phyloP scores from a whole-genome alignment of 345 rosid species.

The Moricandia arvensis region DNA sequence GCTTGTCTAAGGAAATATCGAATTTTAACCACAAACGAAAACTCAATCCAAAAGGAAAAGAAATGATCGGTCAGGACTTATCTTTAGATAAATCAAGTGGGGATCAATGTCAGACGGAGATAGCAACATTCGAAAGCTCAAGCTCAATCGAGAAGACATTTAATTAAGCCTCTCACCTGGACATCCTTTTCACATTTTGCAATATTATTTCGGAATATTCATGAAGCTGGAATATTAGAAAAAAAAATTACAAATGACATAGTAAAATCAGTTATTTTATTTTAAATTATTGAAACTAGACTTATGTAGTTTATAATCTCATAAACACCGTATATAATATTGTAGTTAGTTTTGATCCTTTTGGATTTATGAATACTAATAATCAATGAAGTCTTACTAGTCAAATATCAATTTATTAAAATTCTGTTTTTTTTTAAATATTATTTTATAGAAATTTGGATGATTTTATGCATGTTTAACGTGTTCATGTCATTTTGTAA shows the following conservation, averaged over 20 bases:
- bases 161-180: background rate
- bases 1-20: background rate
- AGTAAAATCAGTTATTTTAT: background rate
- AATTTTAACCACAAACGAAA: slow-evolving; percentile 4
- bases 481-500: background rate
- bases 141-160: background rate
- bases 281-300: background rate
- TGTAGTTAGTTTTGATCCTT: background rate
- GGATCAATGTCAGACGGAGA: background rate
- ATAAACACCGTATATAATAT: background rate
- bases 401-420: background rate
- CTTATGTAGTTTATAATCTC: background rate
- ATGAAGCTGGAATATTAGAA: background rate
- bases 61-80: slow-evolving; percentile 17
- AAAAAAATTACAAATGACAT: background rate
- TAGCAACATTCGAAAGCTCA: background rate
- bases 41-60: background rate
- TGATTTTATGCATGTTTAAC: background rate
- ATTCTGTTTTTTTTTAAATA: background rate
- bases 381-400: background rate
- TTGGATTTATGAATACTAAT: too few species aligned
- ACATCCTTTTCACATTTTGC: background rate
- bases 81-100: slow-evolving; percentile 13
- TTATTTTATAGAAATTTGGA: background rate
- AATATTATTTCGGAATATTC: background rate